Evolutionary conservation across 495 filamentous ascomycete species (phyloP), one percentile per base, ranked within the genome.

Genomic region (Lasiosphaeriaceae sp.): DNA sequence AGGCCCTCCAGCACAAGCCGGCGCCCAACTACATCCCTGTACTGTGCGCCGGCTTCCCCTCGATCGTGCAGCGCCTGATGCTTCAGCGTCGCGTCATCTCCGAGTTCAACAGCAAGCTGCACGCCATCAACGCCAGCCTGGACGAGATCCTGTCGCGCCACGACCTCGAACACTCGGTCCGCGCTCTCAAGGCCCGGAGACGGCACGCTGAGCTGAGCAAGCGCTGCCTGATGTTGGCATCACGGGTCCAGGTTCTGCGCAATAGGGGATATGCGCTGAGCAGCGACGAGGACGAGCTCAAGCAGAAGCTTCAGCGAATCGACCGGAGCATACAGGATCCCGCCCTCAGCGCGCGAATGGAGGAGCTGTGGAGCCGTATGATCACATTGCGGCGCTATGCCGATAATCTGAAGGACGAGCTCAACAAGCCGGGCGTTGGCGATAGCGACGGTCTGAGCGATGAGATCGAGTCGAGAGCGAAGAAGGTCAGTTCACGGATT

Each of bases 351-450:
- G 92, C 91, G 4, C 77, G 92, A 54, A 85, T 85, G 51, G 94
- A 99, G 71, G 94, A 99, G 76, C 88, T 99, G 49, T 99, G 94
- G 94, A 95, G 94, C 35, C 79, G 95, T 31, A 87, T 99, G 81
- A 83, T 96, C 53, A 86, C 86, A 23, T 83, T 97, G 35, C 78
- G 90, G 61, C 90, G 93, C 58, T 83, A 90, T 60, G 88, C 89
- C 34, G 84, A 86, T 65, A 81, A 83, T 46, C 74, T 99, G 59
- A 87, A 90, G 71, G 79, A 80, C 50, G 92, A 96, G 74, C 80
- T 94, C 60, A 84, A 88, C 63, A 87, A 83, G 81, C 57, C 81
- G 63, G 70, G 83, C 69, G 47, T 71, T 56, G 45, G 22, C 24
- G 68, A 78, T 14, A 46, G 23, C 22, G 80, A 84, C 48, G 74